A percentile compares a stretch with the other conserved stretches of the same genome.
These are phyloP conservation scores for Beauveria rudraprayagi DNA, from an alignment of 2,329 filamentous ascomycete genomes.

Conservation along the genomic window DNA sequence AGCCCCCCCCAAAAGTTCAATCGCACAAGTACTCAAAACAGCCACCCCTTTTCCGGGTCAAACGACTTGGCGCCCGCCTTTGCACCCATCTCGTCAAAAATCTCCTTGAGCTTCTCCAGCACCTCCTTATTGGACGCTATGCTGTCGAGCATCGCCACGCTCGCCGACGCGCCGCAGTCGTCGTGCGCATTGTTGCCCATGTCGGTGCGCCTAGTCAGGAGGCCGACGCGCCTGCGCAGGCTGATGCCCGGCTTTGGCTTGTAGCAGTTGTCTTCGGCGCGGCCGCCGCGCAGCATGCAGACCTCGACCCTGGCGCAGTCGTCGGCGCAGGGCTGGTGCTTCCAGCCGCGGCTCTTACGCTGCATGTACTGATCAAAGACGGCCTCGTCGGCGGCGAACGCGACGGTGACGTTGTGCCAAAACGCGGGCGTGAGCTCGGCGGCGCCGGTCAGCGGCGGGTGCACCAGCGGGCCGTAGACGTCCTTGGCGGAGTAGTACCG, in stretches of 20 bases:
- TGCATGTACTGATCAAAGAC: slow-evolving; percentile 39
- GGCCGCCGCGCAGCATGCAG: slow-evolving; percentile 43
- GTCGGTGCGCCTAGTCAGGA: slow-evolving; percentile 21
- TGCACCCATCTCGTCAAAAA: background rate
- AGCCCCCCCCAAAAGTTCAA: background rate
- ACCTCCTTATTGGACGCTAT: slow-evolving; percentile 19
- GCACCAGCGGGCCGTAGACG: slow-evolving; percentile 39
- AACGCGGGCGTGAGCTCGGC: slow-evolving; percentile 47
- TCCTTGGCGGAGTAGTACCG: slow-evolving; percentile 50
- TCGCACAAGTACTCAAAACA: background rate
- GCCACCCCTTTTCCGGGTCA: background rate
- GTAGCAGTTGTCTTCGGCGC: slow-evolving; percentile 45
- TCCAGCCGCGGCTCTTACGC: slow-evolving; percentile 40
- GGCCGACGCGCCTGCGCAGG: slow-evolving; percentile 10
- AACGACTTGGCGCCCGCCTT: background rate
- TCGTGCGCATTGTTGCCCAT: slow-evolving; percentile 16
- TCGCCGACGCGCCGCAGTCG: slow-evolving; percentile 24
- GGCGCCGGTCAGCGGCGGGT: slow-evolving; percentile 30
- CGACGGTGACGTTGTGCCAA: slow-evolving; percentile 49
- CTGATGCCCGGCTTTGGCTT: slow-evolving; percentile 27
- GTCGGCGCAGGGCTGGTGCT: slow-evolving; percentile 30
- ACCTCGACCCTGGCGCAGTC: slow-evolving; percentile 37
- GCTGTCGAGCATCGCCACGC: slow-evolving; percentile 19
- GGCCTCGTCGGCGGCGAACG: slow-evolving; percentile 34
- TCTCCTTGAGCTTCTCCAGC: slow-evolving; percentile 18